Percentiles rank a stretch among this genome's conserved stretches.
Evolutionary conservation across 495 filamentous ascomycete species (phyloP).

Genomic region (Collariella sp.): DNA sequence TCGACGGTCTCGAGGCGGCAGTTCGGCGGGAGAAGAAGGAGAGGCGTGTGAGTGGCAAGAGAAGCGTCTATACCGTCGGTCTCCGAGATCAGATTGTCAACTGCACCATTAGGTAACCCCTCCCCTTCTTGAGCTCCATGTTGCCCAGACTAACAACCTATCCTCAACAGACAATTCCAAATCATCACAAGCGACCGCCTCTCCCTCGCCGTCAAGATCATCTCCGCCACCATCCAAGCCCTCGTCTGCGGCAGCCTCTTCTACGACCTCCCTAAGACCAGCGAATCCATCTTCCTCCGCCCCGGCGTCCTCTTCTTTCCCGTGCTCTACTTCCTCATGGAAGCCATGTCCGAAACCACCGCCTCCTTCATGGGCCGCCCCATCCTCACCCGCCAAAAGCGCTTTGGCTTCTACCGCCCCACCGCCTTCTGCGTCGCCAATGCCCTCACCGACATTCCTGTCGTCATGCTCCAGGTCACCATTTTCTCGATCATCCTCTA

Average conservation of each 20-base stretch:
- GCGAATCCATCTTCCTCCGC: not conserved
- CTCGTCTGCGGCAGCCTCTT: conserved; percentile 2
- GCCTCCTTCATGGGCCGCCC: conserved; percentile 29
- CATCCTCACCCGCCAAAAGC: conserved; percentile 56
- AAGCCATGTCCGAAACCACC: conserved; percentile 12
- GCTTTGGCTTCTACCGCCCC: conserved; percentile 55
- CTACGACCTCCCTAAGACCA: not conserved
- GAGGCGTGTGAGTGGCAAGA: not conserved
- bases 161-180: not conserved
- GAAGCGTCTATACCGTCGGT: not conserved
- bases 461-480: conserved; percentile 41
- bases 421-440: conserved; percentile 49
- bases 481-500: conserved; percentile 50
- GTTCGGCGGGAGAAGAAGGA: not conserved
- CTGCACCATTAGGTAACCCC: not conserved
- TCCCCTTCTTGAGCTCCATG: not conserved
- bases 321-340: conserved; percentile 24
- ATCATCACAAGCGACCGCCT: conserved; percentile 3
- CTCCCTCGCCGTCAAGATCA: not conserved
- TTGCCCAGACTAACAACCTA: not conserved
- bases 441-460: conserved; percentile 50
- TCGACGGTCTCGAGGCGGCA: not conserved
- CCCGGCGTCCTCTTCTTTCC: conserved; percentile 37
- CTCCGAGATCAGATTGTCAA: not conserved
- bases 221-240: conserved; percentile 1